Conservation (phyloP, 2,329 filamentous ascomycete species). For the Phaeosphaeriaceae sp. region DNA sequence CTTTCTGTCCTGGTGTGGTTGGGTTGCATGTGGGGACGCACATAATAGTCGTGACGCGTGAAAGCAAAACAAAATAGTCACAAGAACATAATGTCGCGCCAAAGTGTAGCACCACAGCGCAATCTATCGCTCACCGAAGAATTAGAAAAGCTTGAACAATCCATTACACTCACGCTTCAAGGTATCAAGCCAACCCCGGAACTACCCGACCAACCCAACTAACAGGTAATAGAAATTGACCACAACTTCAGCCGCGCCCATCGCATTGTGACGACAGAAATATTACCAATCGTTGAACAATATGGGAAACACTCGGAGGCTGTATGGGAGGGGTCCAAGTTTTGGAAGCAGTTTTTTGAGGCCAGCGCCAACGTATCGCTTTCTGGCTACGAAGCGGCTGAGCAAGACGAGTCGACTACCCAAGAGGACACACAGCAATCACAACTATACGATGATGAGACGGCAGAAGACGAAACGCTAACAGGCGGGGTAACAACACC, state of each 20-base stretch:
- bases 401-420: slow-evolving; percentile 61
- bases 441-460: slow-evolving; percentile 53
- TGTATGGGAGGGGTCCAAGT: slow-evolving; percentile 98
- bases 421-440: slow-evolving; percentile 50
- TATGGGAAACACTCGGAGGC: slow-evolving; percentile 92
- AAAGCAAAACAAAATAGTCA: no score
- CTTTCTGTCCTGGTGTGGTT: no score
- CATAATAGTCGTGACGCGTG: no score
- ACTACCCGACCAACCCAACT: slow-evolving; percentile 33
- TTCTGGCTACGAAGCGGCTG: slow-evolving; percentile 88
- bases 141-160: slow-evolving; percentile 93
- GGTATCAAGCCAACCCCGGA: slow-evolving; percentile 54
- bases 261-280: slow-evolving; percentile 91
- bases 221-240: slow-evolving; percentile 79
- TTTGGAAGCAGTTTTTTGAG: slow-evolving; percentile 99
- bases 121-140: slow-evolving; percentile 88
- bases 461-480: slow-evolving; percentile 43
- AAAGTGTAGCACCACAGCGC: slow-evolving; percentile 56
- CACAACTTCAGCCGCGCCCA: slow-evolving; percentile 98
- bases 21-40: no score
- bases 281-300: slow-evolving; percentile 90
- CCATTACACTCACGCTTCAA: slow-evolving; percentile 94
- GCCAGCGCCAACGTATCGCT: slow-evolving; percentile 96
- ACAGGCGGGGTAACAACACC: slow-evolving; percentile 54
- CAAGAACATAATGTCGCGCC: slow-evolving; percentile 57